Base-by-base conservation (phyloP, 2,329 filamentous ascomycete genomes). In the Neonectria faginata region DNA sequence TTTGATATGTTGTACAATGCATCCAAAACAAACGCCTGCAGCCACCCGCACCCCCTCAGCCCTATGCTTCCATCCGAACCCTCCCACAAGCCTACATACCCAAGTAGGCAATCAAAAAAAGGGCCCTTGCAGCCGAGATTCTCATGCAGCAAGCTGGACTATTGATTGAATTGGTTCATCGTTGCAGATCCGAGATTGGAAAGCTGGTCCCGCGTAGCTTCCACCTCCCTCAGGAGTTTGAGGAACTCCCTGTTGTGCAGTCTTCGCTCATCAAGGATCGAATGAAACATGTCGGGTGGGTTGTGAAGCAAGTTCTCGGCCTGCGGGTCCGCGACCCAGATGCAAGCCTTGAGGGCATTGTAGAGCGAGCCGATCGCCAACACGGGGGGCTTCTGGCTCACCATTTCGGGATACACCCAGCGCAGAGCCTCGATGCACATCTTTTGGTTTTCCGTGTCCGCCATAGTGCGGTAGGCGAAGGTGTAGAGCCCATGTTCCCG, bases 371-470 rank as follows among this genome's bases (percentile, higher is more conserved):
- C 82, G 9, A 79, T 66, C 0, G 85, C 77, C 25, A 67, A 57
- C 16, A 92, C 81, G 0, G 80, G 78, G 1, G 85, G 84, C 0
- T 81, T 66, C 73, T 92, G 89, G 51, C 78, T 75, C 18, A 80
- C 66, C 86, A 92, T 89, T 72, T 90, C 87, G 2, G 83, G 81
- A n/a, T 87, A 81, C 73, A 85, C 86, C 65, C 79, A 83, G n/a
- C 82, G 83, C 66, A 87, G 77, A 22, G 80, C 83, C 63, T 81
- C 80, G 57, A 77, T 81, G 74, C 81, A 88, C 66, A 79, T 75
- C 52, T 62, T 70, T 60, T 81, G 77, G 67, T 85, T 78, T 0
- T 76, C 70, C 0, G 83, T 82, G 5, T 79, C 73, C 1, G 84
- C 83, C 57, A 89, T 81, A 29, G 80, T 73, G 14, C 75, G 68